Conservation (phyloP, 805 yeast genomes). For the Scheffersomyces amazonensis region DNA sequence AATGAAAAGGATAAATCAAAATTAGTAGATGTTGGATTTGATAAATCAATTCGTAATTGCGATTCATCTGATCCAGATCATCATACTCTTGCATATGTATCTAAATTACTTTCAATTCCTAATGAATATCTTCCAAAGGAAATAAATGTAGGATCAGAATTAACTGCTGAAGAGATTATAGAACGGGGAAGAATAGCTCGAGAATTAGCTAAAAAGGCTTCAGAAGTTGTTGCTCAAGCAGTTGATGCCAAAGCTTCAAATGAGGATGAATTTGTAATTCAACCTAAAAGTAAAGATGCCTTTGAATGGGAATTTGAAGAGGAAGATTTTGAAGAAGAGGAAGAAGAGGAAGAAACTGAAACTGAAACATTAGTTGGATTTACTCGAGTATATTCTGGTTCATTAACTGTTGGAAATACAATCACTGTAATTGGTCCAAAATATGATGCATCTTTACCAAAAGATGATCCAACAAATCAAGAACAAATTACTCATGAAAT, state of each 20-base stretch:
- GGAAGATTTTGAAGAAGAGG: constrained; percentile 36
- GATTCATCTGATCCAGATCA: constrained; percentile 57
- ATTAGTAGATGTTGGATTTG: constrained; percentile 46
- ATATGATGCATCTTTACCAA: constrained; percentile 59
- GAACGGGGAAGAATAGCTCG: constrained; percentile 66
- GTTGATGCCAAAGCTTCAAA: constrained; percentile 16
- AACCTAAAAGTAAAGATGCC: constrained; percentile 26
- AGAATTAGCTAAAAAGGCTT: constrained; percentile 65
- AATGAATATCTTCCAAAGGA: constrained; percentile 71
- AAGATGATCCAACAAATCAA: constrained; percentile 35
- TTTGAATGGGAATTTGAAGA: constrained; percentile 52
- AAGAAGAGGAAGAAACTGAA: constrained; percentile 39
- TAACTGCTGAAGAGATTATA: constrained; percentile 54
- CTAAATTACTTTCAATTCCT: constrained; percentile 86
- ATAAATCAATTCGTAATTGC: constrained; percentile 61
- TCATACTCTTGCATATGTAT: constrained; percentile 67
- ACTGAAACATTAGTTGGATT: constrained; percentile 81
- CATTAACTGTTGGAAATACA: constrained; percentile 69
- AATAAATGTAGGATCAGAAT: constrained; percentile 26
- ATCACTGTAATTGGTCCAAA: constrained; percentile 82
- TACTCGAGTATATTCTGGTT: constrained; percentile 86
- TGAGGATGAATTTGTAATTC: constrained; percentile 26
- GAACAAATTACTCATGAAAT: constrained; percentile 54
- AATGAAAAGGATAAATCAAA: constrained; percentile 24
- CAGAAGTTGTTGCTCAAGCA: constrained; percentile 41